Evolutionary conservation across 1,284 basidiomycete species (phyloP).

Genomic region (Ceratobasidium sp.): DNA sequence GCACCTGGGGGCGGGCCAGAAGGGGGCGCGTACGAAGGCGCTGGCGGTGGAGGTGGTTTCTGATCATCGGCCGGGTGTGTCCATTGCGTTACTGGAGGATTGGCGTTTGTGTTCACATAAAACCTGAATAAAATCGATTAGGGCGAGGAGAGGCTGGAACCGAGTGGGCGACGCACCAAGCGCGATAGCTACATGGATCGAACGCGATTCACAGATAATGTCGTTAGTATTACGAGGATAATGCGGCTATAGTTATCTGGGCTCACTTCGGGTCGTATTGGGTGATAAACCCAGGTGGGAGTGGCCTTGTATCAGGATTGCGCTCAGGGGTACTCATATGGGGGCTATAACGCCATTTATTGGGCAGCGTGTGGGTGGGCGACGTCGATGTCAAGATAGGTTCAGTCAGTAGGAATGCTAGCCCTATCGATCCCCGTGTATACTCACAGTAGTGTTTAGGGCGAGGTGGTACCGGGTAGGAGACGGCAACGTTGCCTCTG

Average conservation of each 20-base stretch:
- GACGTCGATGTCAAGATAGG: too few species aligned
- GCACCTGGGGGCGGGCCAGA: constrained; percentile 41
- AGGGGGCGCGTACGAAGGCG: constrained; percentile 44
- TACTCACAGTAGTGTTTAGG: neutral
- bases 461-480: neutral
- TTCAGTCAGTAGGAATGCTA: too few species aligned
- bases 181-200: constrained; percentile 55
- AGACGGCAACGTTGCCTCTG: neutral
- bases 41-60: constrained; percentile 53
- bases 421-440: too few species aligned
- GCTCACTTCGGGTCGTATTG: constrained; percentile 72
- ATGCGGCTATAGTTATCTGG: constrained; percentile 26
- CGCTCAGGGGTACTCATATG: neutral
- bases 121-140: constrained; percentile 58
- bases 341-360: too few species aligned
- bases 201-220: too few species aligned
- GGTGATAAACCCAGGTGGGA: constrained; percentile 63
- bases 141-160: neutral
- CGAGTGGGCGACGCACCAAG: constrained; percentile 59
- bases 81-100: constrained; percentile 69
- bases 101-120: constrained; percentile 67
- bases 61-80: constrained; percentile 62
- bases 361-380: too few species aligned
- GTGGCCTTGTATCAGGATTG: constrained; percentile 39
- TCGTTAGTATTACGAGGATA: constrained; percentile 46